Percentiles rank a stretch among this genome's conserved stretches.
Conservation (phyloP, 495 filamentous ascomycete species). For the Penicillium subrubescens region DNA sequence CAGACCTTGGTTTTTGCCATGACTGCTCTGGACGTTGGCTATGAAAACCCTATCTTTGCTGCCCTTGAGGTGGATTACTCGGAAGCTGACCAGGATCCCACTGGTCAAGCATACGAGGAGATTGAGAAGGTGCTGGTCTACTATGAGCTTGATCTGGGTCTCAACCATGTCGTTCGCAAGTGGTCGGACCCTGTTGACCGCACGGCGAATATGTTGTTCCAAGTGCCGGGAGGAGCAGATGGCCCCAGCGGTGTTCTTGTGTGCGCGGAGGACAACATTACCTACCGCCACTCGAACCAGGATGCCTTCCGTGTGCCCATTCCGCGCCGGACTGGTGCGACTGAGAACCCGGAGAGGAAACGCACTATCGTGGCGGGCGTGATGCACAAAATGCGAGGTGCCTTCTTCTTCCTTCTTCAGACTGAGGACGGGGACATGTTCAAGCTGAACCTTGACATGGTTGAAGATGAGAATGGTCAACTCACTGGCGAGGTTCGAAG, state of each 20-base stretch:
- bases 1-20: conserved; percentile 88
- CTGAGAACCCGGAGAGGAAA: conserved; percentile 91
- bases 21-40: conserved; percentile 87
- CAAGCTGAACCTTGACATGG: conserved; percentile 92
- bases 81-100: conserved; percentile 87
- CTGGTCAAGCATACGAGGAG: conserved; percentile 77
- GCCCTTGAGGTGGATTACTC: conserved; percentile 91
- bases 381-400: conserved; percentile 96
- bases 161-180: conserved; percentile 96
- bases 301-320: conserved; percentile 86
- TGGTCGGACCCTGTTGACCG: conserved; percentile 94
- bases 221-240: conserved; percentile 91
- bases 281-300: conserved; percentile 92
- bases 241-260: conserved; percentile 94
- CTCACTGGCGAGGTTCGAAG: conserved; percentile 76
- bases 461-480: conserved; percentile 76
- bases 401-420: conserved; percentile 96
- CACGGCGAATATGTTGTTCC: conserved; percentile 86
- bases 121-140: conserved; percentile 91
- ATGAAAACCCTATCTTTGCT: conserved; percentile 95
- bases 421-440: conserved; percentile 96
- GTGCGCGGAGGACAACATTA: conserved; percentile 91
- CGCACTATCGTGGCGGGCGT: conserved; percentile 83
- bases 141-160: conserved; percentile 93
- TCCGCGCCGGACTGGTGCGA: conserved; percentile 79